Evolutionary conservation across 169 alveolate genomes (phyloP).

Genomic region (Fabrea salina): DNA sequence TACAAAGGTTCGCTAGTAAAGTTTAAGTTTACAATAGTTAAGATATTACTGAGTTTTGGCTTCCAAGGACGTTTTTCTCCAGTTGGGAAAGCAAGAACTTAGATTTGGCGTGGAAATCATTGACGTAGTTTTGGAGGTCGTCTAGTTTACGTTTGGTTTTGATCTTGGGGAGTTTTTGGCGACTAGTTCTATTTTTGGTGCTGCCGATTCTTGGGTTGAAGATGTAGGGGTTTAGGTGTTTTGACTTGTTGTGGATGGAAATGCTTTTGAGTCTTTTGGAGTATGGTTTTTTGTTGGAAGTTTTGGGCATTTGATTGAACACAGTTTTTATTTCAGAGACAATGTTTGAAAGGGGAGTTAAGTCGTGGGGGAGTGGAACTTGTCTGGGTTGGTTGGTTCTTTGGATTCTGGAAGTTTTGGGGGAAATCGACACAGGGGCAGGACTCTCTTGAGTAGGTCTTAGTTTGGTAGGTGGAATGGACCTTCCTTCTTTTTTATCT

Average conservation of each 20-base stretch:
- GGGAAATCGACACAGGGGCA: too few relatives aligned
- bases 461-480: too few relatives aligned
- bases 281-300: too few relatives aligned
- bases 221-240: too few relatives aligned
- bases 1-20: not conserved
- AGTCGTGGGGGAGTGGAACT: too few relatives aligned
- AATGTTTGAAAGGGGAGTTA: not conserved
- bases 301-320: slow-evolving; percentile 10
- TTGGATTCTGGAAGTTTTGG: too few relatives aligned
- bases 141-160: not conserved
- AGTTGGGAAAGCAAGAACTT: slow-evolving; percentile 1
- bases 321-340: slow-evolving; percentile 12
- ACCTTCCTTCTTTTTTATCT: too few relatives aligned
- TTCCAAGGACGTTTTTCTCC: slow-evolving; percentile 1
- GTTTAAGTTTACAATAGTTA: too few relatives aligned
- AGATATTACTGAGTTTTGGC: too few relatives aligned
- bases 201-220: not conserved
- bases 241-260: too few relatives aligned
- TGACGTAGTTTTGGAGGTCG: not conserved
- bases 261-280: too few relatives aligned
- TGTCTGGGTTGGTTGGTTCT: slow-evolving; percentile 1
- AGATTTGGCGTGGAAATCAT: slow-evolving; percentile 22
- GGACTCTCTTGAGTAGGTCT: too few relatives aligned
- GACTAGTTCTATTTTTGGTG: not conserved
- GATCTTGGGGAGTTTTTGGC: not conserved